Base-by-base conservation (phyloP, 768 basidiomycete species). In the Galerina marginata region DNA sequence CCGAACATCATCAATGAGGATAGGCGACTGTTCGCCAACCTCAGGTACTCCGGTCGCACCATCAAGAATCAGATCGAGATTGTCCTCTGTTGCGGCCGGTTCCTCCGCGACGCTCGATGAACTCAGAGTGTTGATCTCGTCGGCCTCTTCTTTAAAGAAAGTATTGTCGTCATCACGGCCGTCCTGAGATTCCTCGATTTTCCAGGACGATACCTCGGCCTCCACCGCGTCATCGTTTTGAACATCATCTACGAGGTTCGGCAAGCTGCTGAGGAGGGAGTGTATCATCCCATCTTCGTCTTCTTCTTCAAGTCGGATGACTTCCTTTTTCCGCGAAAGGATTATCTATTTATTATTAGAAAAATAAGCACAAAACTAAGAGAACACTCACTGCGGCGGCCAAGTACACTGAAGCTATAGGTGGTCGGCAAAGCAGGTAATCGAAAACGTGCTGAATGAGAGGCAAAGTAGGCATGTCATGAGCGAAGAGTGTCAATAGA, bases 401-500 rank as follows among this genome's bases (percentile, higher is more conserved):
- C 9, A 97, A 84, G 77, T 96, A 98, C 0, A 96, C 89, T 2
- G 87, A 81, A 1, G 82, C 80, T 29, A 95, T 84, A 9, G 95
- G 95, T 25, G 93, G 93, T 38, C 95, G 83, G 63, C 87, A 86
- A 11, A 98, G 76, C 9, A 97, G 75, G 69, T 88, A 98, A 74
- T 98, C 95, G 73, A 96, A 98, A 48, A 95, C 86, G 63, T 95
- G 90, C 70, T 96, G 95, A 26, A 95, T 91, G 40, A 95, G 86
- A 4, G 90, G 84, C n/a, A 96, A 82, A 2, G 91, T 92, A 7
- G 95, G 93, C 58, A 95, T 83, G 66, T 97, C 95, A 72, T 98
- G 95, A 10, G 95, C 88, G 76, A 98, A 95, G 33, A 96, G 83
- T 0, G 95, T 96, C 37, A 98, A 79, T 36, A 97, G 85, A 75